A percentile compares a stretch with the other conserved stretches of the same genome.
Evolutionary conservation across 129 eudicot species (phyloP).

Genomic region (Saposhnikovia divaricata): DNA sequence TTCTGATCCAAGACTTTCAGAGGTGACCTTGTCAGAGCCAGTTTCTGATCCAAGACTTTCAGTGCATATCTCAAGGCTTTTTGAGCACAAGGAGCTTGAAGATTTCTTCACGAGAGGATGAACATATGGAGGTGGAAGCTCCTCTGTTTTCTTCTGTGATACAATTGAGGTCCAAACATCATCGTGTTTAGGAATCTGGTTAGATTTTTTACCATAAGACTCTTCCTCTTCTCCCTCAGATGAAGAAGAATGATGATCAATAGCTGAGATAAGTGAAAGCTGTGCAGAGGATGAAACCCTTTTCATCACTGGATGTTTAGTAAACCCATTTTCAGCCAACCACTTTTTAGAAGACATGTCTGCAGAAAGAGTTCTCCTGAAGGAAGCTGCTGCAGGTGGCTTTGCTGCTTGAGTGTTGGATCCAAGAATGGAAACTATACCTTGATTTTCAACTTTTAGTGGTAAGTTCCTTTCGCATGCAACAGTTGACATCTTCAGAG

Average conservation of each 20-base stretch:
- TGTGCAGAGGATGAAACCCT: constrained; percentile 43
- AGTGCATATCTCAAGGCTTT: constrained; percentile 79
- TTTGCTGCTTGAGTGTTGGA: constrained; percentile 28
- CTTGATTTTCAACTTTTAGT: constrained; percentile 25
- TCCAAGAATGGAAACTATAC: constrained; percentile 61
- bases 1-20: constrained; percentile 91
- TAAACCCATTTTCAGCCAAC: constrained; percentile 44
- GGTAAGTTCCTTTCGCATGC: constrained; percentile 6
- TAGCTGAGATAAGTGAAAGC: constrained; percentile 14
- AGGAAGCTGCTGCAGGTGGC: constrained; percentile 22
- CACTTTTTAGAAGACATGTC: constrained; percentile 87
- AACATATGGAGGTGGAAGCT: constrained; percentile 50
- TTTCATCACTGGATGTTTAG: constrained; percentile 34
- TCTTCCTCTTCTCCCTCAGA: constrained; percentile 22
- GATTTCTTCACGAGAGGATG: constrained; percentile 62
- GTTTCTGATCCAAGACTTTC: constrained; percentile 95
- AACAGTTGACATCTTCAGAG: constrained; percentile 13
- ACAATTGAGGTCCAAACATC: constrained; percentile 63
- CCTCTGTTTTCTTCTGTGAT: constrained; percentile 25
- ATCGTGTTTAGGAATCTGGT: constrained; percentile 17
- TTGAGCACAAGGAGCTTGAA: constrained; percentile 45
- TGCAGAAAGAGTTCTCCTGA: constrained; percentile 72
- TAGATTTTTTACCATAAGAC: not conserved
- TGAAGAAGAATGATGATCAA: constrained; percentile 32
- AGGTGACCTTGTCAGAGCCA: constrained; percentile 61